These are phyloP conservation scores for Berberis thunbergii DNA, from an alignment of 164 flowering plant genomes.

Conservation along the genomic window DNA sequence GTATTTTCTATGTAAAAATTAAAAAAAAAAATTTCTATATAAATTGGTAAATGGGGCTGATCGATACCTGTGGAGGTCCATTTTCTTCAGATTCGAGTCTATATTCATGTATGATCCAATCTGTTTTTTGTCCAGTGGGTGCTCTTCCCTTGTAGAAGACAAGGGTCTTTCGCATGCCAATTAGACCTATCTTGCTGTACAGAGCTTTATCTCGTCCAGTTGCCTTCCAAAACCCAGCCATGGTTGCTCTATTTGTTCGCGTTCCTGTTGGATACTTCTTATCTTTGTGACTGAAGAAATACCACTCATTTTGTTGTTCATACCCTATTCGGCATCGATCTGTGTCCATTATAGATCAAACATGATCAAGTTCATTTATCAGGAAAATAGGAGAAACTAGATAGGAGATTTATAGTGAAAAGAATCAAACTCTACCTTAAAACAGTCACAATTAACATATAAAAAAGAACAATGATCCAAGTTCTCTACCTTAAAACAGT, in stretches of 20 bases:
- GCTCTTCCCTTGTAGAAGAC: constrained; percentile 90
- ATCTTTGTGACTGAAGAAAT: constrained; percentile 88
- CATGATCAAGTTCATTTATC: no score
- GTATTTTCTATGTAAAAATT: no score
- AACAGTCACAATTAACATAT: no score
- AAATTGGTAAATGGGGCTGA: background rate
- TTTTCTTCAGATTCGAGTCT: constrained; percentile 75
- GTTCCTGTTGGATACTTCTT: constrained; percentile 94
- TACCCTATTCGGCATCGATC: constrained; percentile 78
- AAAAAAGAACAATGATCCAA: no score
- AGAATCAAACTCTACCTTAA: no score
- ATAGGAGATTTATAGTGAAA: no score
- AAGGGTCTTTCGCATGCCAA: constrained; percentile 91
- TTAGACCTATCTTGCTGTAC: constrained; percentile 54
- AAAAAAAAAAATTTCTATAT: background rate
- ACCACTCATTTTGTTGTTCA: constrained; percentile 85
- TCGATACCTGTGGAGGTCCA: constrained; percentile 70
- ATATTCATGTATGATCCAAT: constrained; percentile 96
- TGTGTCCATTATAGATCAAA: constrained; percentile 9
- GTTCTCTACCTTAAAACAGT: no score
- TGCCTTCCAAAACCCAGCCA: constrained; percentile 94
- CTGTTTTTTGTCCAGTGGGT: constrained; percentile 82
- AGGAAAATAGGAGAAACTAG: no score
- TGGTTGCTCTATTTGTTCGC: constrained; percentile 78
- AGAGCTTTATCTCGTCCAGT: constrained; percentile 86